Percentiles rank a stretch among this genome's conserved stretches.
phyloP scores from a whole-genome alignment of 2,329 filamentous ascomycete genomes.

The Diaporthe vaccinii region DNA sequence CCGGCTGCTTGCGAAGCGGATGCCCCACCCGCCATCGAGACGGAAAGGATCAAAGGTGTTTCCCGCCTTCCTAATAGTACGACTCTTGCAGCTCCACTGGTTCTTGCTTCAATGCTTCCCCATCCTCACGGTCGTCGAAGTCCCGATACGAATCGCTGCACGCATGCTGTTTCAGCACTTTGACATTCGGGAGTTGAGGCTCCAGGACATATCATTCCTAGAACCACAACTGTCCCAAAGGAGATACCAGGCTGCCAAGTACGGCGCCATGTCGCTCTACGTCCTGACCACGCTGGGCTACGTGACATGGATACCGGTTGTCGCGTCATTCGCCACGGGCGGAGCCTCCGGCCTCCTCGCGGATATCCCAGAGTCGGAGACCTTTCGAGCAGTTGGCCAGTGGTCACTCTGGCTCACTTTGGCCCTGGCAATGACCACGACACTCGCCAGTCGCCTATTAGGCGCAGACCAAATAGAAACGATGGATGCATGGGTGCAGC shows the following conservation, averaged over 20 bases:
- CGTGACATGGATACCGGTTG: background rate
- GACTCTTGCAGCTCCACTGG: background rate
- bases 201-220: background rate
- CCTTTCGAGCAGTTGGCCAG: background rate
- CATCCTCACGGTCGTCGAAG: background rate
- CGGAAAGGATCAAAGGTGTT: background rate
- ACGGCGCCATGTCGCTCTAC: background rate
- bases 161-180: background rate
- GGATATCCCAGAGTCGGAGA: background rate
- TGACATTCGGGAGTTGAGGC: background rate
- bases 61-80: background rate
- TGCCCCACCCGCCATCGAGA: background rate
- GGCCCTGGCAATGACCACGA: background rate
- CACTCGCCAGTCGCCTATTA: background rate
- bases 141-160: background rate
- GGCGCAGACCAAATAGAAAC: background rate
- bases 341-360: background rate
- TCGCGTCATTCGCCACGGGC: background rate
- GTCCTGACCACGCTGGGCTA: background rate
- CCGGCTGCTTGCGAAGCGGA: background rate
- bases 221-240: background rate
- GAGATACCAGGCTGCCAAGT: background rate
- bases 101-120: background rate
- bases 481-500: background rate
- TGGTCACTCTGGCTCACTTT: background rate